These are phyloP conservation scores for Amphicarpaea edgeworthii DNA, from an alignment of 306 rosid species.

Conservation along the genomic window DNA sequence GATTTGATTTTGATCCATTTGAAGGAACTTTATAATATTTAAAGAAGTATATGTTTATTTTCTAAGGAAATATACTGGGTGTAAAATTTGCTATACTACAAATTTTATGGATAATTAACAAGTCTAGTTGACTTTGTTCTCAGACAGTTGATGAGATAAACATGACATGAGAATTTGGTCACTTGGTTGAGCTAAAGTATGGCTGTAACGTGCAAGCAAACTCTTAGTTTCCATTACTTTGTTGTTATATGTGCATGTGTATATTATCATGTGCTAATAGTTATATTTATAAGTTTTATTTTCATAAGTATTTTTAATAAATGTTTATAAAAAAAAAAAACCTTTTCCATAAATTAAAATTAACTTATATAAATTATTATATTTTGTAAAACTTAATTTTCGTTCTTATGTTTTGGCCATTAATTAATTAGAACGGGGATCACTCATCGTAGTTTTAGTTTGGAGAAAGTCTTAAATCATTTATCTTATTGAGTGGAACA, in stretches of 20 bases:
- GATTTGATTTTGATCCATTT: no score
- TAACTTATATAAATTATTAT: no score
- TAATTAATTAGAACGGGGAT: not conserved
- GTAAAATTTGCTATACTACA: not conserved
- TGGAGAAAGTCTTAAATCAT: not conserved
- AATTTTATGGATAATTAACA: not conserved
- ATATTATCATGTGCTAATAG: no score
- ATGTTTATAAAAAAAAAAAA: no score
- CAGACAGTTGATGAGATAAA: not conserved
- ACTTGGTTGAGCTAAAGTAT: not conserved
- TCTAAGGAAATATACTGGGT: no score
- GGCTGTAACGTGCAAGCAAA: constrained; percentile 41
- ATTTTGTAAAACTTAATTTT: not conserved
- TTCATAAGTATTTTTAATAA: no score
- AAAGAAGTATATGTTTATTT: no score
- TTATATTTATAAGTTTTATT: no score
- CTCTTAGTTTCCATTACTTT: not conserved
- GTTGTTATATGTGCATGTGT: not conserved
- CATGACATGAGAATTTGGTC: constrained; percentile 25
- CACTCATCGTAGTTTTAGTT: not conserved
- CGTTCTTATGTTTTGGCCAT: not conserved
- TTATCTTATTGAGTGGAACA: not conserved
- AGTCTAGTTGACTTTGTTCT: not conserved
- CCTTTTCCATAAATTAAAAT: no score
- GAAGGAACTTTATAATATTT: no score